Conservation (phyloP, 768 basidiomycete genomes). For the Suillus paluster region DNA sequence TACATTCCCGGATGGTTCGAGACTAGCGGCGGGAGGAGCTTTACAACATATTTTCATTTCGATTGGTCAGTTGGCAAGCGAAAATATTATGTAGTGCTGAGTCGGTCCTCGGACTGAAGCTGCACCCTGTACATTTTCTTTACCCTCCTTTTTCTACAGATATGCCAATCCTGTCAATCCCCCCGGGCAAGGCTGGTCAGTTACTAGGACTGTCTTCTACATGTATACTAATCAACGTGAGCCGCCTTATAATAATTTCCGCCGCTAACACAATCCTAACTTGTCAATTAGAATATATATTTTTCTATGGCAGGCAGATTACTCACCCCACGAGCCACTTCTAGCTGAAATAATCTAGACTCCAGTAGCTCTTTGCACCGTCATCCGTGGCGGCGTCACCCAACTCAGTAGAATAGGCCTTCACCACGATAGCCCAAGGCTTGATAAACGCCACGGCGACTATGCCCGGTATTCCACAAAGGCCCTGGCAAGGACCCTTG, state of each 20-base stretch:
- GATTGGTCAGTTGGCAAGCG: not conserved
- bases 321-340: not conserved
- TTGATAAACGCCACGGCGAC: not conserved
- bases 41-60: not conserved
- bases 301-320: not conserved
- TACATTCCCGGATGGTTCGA: no score
- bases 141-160: not conserved
- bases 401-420: not conserved
- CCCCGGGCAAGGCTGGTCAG: not conserved
- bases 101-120: no score
- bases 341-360: not conserved
- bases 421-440: no score
- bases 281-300: not conserved
- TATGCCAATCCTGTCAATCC: not conserved
- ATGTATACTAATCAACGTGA: not conserved
- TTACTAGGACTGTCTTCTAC: not conserved
- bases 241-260: not conserved
- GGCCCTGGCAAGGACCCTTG: not conserved
- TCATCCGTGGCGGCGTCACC: not conserved
- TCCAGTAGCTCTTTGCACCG: not conserved
- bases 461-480: not conserved
- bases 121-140: not conserved
- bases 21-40: no score
- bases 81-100: not conserved
- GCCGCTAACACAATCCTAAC: not conserved